These are phyloP conservation scores for Isatis tinctoria DNA, from an alignment of 345 rosid genomes.

Conservation along the genomic window DNA sequence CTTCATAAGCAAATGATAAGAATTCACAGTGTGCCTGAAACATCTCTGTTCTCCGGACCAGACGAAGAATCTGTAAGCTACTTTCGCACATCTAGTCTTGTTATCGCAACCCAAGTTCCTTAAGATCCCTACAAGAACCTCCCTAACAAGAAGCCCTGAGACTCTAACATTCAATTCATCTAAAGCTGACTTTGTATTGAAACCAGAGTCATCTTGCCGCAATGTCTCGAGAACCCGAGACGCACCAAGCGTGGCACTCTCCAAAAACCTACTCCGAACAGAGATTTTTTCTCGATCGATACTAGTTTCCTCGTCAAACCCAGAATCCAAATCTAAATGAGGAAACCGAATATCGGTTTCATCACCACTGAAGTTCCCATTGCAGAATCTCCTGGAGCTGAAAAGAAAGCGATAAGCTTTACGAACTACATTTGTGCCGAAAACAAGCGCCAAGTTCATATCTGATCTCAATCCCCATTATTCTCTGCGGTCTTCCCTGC, in stretches of 20 bases:
- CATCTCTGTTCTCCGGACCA: conserved; percentile 64
- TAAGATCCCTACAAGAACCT: conserved; percentile 70
- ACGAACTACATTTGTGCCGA: conserved; percentile 41
- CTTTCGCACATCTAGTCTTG: conserved; percentile 54
- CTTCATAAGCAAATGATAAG: conserved; percentile 78
- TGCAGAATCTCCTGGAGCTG: conserved; percentile 43
- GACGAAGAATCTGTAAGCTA: conserved; percentile 68
- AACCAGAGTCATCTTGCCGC: conserved; percentile 58
- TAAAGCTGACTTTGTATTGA: conserved; percentile 44
- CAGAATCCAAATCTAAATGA: conserved; percentile 30
- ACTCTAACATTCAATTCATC: conserved; percentile 56
- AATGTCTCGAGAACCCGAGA: conserved; percentile 53
- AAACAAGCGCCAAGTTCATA: conserved; percentile 50
- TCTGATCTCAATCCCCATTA: conserved; percentile 41
- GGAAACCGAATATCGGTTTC: conserved; percentile 38
- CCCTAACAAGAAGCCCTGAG: conserved; percentile 72
- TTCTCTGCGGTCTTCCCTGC: conserved; percentile 30
- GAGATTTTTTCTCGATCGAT: conserved; percentile 2
- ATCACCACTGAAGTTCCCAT: conserved; percentile 33
- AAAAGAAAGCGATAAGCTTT: conserved; percentile 30
- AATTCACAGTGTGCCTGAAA: conserved; percentile 58
- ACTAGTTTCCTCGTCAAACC: conserved; percentile 21
- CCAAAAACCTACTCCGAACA: conserved; percentile 33
- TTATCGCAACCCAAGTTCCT: conserved; percentile 40
- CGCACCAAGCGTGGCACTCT: conserved; percentile 45